Conservation (phyloP, 805 yeast genomes). For the Vanderwaltozyma polyspora region DNA sequence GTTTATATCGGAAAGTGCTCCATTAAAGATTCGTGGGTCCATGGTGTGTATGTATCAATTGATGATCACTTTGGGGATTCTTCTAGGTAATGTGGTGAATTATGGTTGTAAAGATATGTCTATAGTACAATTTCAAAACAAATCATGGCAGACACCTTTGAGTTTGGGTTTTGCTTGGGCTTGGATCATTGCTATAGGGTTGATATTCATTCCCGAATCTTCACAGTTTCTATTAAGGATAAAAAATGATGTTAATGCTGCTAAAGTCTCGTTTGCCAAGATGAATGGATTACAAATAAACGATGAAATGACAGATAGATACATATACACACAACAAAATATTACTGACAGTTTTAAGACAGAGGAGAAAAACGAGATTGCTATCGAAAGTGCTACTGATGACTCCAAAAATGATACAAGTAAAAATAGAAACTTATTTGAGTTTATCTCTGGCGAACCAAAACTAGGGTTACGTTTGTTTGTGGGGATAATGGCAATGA, state of each 20-base stretch:
- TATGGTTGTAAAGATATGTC: conserved; percentile 37
- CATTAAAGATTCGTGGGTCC: conserved; percentile 55
- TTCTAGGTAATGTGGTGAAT: conserved; percentile 53
- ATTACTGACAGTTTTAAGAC: too few relatives aligned
- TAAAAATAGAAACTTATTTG: too few relatives aligned
- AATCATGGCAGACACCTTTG: conserved; percentile 62
- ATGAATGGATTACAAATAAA: conserved; percentile 40
- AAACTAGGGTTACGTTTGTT: conserved; percentile 37
- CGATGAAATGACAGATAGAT: conserved; percentile 37
- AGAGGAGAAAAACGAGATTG: too few relatives aligned
- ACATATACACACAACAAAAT: too few relatives aligned
- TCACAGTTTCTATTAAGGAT: conserved; percentile 47
- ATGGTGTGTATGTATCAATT: conserved; percentile 55
- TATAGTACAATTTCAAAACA: conserved; percentile 27
- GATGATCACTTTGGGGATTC: conserved; percentile 53
- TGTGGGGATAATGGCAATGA: conserved; percentile 50
- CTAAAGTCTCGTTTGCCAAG: conserved; percentile 41
- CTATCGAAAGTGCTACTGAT: too few relatives aligned
- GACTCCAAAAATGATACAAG: too few relatives aligned
- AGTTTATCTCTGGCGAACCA: conserved; percentile 53
- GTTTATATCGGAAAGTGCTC: conserved; percentile 57
- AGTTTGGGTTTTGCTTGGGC: conserved; percentile 35
- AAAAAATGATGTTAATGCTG: conserved; percentile 38
- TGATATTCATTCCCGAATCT: conserved; percentile 57
- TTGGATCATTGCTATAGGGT: conserved; percentile 42